Base-by-base conservation (phyloP, 1,139 yeast species). In the Candida dubliniensis region DNA sequence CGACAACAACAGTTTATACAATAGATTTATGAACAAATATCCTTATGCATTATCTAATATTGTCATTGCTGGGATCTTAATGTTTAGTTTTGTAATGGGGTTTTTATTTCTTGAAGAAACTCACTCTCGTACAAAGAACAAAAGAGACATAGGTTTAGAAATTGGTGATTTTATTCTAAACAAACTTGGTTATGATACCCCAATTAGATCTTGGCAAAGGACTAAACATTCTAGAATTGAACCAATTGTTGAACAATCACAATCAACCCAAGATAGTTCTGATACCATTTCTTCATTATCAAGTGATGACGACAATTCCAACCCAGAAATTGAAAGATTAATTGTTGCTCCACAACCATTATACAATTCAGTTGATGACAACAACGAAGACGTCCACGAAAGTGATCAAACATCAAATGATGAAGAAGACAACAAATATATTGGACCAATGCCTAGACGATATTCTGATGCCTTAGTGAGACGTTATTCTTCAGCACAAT, bases 11-110 rank as follows among this genome's bases (percentile, higher is more conserved):
- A 29, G 25, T 24, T 37, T 0, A 6, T 45, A 47, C 37, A 49
- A 45, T 38, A 35, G 43, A 12, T 46, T 46, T 26, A 38, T 46
- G 43, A 40, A 41, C 15, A 44, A 31, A 8, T 69, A 71, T 54
- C 87, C 87, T 0, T 82, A 79, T 55, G 79, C 84, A 1, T 61
- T 81, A 47, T 81, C 86, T 3, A 82, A 82, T 55, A 55, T 82
- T 10, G 77, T 76, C 2, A 81, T 81, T 13, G 73, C 80, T 4
- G 3, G 54, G 2, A 62, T 77, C 40, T 38, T 38, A 29, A 56
- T 62, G 60, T 38, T 64, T 33, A 72, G 81, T 18, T 50, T 69
- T 9, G 24, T 68, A 3, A 79, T 73, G 7, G 63, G 77, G 41
- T 67, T 82, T 39, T 66, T 82, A 40, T 80, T 81, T 51, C 59